Conservation (phyloP, 179 eudicot genomes). For the Drosera spatulata region DNA sequence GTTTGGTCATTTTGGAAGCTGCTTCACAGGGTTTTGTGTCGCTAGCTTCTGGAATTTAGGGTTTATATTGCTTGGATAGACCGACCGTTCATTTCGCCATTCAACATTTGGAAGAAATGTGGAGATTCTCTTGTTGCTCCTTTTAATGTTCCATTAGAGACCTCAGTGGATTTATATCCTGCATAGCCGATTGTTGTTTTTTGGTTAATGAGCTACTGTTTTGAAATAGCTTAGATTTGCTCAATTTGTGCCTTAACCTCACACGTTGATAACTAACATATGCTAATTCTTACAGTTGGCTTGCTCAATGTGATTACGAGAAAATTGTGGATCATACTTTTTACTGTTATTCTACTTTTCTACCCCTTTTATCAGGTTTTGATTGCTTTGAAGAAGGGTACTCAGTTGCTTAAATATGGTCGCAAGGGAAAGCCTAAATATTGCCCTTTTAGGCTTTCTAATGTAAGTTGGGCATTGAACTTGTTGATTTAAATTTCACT, state of each 20-base stretch:
- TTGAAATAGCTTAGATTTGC: no score
- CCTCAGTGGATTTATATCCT: no score
- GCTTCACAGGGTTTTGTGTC: background rate
- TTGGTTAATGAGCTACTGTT: no score
- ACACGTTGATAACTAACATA: background rate
- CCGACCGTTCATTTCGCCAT: no score
- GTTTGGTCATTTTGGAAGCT: background rate
- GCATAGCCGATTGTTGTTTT: no score
- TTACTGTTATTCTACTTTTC: background rate
- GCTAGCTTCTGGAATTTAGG: background rate
- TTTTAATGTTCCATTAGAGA: no score
- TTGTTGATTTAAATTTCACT: no score
- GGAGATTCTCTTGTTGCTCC: no score
- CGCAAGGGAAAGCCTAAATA: constrained; percentile 95
- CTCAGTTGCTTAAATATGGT: constrained; percentile 94
- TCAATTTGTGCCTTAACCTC: background rate
- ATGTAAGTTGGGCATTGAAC: constrained; percentile 39
- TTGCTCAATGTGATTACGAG: no score
- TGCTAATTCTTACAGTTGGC: no score
- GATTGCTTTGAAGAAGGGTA: constrained; percentile 88
- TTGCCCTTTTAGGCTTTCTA: constrained; percentile 88
- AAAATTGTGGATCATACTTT: no score
- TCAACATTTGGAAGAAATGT: no score
- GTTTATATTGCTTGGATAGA: background rate
- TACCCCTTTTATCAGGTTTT: constrained; percentile 47